Conservation (phyloP, 257 asterid species). For the Cynanchum wilfordii region DNA sequence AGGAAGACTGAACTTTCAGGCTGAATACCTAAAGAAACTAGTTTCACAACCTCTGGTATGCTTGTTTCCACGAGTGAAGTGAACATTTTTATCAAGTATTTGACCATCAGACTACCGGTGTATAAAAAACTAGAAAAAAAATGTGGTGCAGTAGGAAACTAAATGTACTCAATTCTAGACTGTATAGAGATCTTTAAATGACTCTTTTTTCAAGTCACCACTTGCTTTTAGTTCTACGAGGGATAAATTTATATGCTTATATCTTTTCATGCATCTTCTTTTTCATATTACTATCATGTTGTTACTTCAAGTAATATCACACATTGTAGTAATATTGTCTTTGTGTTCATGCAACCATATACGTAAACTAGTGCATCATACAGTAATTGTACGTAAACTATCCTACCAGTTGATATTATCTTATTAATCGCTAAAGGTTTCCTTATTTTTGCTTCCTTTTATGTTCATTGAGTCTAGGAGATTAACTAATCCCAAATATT, state of each 20-base stretch:
- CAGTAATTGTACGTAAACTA: neutral
- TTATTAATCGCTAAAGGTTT: neutral
- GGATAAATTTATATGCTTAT: neutral
- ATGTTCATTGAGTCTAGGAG: neutral
- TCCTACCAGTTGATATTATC: neutral
- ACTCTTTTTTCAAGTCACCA: neutral
- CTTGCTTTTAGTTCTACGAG: neutral
- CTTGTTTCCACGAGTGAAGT: neutral
- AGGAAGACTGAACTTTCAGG: slow-evolving; percentile 56
- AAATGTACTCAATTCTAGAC: neutral
- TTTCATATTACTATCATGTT: neutral
- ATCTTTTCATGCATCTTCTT: neutral
- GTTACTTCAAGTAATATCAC: neutral
- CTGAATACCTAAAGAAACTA: slow-evolving; percentile 50
- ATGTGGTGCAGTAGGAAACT: neutral
- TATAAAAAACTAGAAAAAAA: neutral
- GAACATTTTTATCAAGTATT: neutral
- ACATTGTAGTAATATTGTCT: neutral
- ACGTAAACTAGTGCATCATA: neutral
- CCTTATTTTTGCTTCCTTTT: neutral
- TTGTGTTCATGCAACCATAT: neutral
- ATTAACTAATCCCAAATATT: neutral
- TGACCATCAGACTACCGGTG: neutral
- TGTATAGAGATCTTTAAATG: neutral
- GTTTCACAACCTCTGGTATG: slow-evolving; percentile 65